Percentiles rank a stretch among this genome's conserved stretches.
phyloP scores from a whole-genome alignment of 768 basidiomycete genomes.

The Naganishia antarctica region DNA sequence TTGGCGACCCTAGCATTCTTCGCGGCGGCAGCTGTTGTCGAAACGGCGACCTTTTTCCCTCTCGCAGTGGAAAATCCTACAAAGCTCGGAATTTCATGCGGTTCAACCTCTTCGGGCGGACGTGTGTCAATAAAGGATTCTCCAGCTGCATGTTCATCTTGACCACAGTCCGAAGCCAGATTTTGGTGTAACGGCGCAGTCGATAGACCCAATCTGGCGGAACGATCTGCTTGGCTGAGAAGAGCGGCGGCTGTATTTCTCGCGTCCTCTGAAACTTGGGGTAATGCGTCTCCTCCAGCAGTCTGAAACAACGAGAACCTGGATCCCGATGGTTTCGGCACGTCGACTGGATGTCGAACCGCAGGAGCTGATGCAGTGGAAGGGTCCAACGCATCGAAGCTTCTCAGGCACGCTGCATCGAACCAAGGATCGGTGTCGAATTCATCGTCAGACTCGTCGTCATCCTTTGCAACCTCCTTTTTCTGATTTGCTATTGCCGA shows the following conservation, averaged over 20 bases:
- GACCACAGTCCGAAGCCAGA: neutral
- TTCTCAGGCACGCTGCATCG: slow-evolving; percentile 29
- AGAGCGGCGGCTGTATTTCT: neutral
- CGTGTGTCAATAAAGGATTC: slow-evolving; percentile 19
- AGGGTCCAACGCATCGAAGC: slow-evolving; percentile 3
- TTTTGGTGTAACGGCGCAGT: neutral
- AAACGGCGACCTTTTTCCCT: slow-evolving; percentile 3
- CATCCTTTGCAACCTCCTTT: neutral
- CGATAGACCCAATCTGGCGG: neutral
- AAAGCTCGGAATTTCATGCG: neutral
- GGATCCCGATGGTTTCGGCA: neutral
- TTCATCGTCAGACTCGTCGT: slow-evolving; percentile 25
- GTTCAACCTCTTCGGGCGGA: neutral
- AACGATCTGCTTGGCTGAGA: neutral
- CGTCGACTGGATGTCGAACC: too few relatives aligned
- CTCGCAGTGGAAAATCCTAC: slow-evolving; percentile 2
- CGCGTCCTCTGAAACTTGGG: slow-evolving; percentile 19
- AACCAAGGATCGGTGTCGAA: slow-evolving; percentile 30
- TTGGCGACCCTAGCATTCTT: slow-evolving; percentile 11
- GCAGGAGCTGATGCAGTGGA: too few relatives aligned
- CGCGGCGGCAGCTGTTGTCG: neutral
- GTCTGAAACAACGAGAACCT: slow-evolving; percentile 20
- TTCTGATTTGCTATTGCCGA: neutral
- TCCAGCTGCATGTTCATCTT: neutral
- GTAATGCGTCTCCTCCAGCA: slow-evolving; percentile 16